Conservation (phyloP, 2,329 filamentous ascomycete genomes). For the Albifimbria verrucaria region DNA sequence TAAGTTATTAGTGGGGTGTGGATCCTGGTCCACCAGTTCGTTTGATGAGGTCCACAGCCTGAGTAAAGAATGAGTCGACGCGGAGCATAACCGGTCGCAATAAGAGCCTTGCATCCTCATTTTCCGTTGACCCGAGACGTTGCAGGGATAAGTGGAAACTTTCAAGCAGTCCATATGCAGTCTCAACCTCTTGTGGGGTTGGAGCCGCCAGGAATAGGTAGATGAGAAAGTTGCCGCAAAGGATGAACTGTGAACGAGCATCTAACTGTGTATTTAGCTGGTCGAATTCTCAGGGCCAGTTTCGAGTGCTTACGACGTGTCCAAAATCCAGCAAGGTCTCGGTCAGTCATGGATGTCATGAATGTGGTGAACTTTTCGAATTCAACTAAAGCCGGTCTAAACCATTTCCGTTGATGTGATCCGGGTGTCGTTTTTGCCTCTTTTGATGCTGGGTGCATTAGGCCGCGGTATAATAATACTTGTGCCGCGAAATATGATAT, state of each 20-base stretch:
- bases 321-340: conserved; percentile 40
- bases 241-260: conserved; percentile 40
- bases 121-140: conserved; percentile 26
- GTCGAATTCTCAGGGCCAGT: neutral
- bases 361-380: conserved; percentile 35
- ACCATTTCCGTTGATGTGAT: conserved; percentile 33
- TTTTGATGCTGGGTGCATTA: conserved; percentile 43
- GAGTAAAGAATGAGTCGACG: conserved; percentile 37
- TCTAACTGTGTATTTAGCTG: conserved; percentile 13
- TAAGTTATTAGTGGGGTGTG: too few relatives aligned
- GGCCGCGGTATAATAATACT: conserved; percentile 37
- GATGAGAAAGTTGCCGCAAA: conserved; percentile 46
- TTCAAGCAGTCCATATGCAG: conserved; percentile 32
- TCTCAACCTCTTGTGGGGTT: conserved; percentile 26
- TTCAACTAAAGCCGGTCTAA: conserved; percentile 28
- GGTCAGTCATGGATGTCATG: conserved; percentile 30
- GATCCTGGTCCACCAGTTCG: neutral
- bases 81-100: conserved; percentile 33
- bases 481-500: conserved; percentile 39
- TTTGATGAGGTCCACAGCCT: conserved; percentile 25
- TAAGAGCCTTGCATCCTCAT: conserved; percentile 26
- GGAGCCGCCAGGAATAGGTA: conserved; percentile 44
- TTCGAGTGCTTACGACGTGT: conserved; percentile 35
- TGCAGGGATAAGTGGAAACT: conserved; percentile 34
- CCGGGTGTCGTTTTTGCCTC: conserved; percentile 32